phyloP scores from a whole-genome alignment of 2,329 filamentous ascomycete species.

The Talaromyces sp. region DNA sequence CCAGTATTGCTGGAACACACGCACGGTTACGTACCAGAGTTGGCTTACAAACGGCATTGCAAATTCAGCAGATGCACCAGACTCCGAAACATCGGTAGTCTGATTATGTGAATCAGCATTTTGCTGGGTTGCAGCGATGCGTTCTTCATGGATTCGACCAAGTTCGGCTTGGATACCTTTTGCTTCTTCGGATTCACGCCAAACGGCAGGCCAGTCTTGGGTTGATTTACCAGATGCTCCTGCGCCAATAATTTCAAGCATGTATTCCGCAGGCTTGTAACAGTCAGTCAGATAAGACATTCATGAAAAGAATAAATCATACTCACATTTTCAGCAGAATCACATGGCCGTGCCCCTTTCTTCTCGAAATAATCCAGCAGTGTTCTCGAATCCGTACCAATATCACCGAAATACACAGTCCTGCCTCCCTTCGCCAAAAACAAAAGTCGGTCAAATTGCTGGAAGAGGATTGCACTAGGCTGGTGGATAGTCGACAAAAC shows the following conservation, averaged over 20 bases:
- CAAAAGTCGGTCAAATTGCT: constrained; percentile 64
- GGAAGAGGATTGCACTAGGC: constrained; percentile 84
- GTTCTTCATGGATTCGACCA: constrained; percentile 49
- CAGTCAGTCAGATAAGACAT: constrained; percentile 36
- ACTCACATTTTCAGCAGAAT: constrained; percentile 52
- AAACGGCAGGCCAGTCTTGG: constrained; percentile 58
- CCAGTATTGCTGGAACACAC: constrained; percentile 91
- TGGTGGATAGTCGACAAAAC: constrained; percentile 93
- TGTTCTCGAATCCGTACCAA: constrained; percentile 52
- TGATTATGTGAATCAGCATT: constrained; percentile 40
- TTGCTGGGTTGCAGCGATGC: constrained; percentile 25
- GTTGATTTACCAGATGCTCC: constrained; percentile 63
- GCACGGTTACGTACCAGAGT: constrained; percentile 61
- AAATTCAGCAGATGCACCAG: constrained; percentile 59
- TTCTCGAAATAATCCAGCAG: constrained; percentile 60
- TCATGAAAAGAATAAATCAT: background rate
- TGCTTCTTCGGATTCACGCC: constrained; percentile 56
- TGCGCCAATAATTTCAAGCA: constrained; percentile 52
- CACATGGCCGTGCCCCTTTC: constrained; percentile 56
- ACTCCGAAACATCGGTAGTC: constrained; percentile 28
- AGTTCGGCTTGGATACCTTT: constrained; percentile 53
- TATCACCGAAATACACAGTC: constrained; percentile 63
- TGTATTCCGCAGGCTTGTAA: constrained; percentile 62
- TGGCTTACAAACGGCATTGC: constrained; percentile 69
- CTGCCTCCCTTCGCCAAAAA: constrained; percentile 60